Percentiles rank a stretch among this genome's conserved stretches.
phyloP scores from a whole-genome alignment of 495 filamentous ascomycete genomes.

The Staphylotrichum longicolle region DNA sequence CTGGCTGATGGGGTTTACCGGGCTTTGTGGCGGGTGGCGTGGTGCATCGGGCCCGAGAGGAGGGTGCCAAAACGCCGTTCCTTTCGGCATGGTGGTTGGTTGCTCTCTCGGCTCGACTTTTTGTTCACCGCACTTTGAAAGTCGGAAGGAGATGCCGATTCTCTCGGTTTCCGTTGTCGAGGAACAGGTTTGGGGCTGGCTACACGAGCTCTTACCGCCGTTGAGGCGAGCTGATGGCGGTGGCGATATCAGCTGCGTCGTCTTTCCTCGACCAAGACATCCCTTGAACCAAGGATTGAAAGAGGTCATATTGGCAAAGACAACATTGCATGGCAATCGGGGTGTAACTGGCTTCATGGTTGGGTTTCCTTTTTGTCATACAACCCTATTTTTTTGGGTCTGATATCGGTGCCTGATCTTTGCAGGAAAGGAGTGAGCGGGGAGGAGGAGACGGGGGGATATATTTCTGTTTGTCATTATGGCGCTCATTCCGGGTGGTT shows the following conservation, averaged over 20 bases:
- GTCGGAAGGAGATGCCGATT: too few species aligned
- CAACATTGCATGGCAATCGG: neutral
- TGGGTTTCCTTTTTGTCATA: constrained; percentile 4
- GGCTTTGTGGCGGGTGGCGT: too few species aligned
- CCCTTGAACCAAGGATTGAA: neutral
- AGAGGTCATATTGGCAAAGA: neutral
- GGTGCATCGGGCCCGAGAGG: too few species aligned
- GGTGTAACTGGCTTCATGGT: constrained; percentile 2
- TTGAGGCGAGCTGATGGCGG: neutral
- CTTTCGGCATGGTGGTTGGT: too few species aligned
- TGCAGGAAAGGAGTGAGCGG: neutral
- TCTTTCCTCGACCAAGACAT: neutral
- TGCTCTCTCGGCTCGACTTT: too few species aligned
- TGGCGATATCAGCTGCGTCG: constrained; percentile 4
- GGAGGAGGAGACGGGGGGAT: neutral
- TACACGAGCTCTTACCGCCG: neutral
- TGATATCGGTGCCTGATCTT: neutral
- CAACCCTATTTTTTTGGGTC: constrained; percentile 1
- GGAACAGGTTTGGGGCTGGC: neutral
- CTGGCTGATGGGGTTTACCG: too few species aligned
- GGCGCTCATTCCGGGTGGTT: constrained; percentile 12
- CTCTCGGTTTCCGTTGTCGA: too few species aligned
- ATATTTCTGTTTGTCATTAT: constrained; percentile 19
- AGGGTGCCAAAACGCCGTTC: too few species aligned
- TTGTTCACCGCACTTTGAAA: too few species aligned